These are phyloP conservation scores for Microsporum canis DNA, from an alignment of 2,329 filamentous ascomycete species.

Conservation along the genomic window DNA sequence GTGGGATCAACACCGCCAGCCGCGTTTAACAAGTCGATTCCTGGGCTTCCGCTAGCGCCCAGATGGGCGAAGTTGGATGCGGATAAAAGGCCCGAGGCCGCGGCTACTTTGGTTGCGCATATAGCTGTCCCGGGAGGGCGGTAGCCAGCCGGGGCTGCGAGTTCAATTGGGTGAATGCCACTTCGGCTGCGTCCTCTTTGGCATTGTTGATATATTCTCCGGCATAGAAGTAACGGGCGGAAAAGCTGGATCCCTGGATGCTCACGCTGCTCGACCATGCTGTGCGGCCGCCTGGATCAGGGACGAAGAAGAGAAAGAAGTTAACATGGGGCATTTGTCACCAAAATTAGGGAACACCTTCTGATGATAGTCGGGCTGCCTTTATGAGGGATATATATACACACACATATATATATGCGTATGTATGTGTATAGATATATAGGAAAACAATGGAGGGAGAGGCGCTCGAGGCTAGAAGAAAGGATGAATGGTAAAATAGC, in stretches of 20 bases:
- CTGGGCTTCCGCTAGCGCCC: not conserved
- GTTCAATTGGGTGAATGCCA: conserved; percentile 42
- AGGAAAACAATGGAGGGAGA: conserved; percentile 6
- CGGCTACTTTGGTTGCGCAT: conserved; percentile 5
- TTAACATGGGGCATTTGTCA: conserved; percentile 10
- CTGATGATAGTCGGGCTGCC: not conserved
- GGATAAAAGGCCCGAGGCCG: not conserved
- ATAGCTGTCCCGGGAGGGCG: conserved; percentile 14
- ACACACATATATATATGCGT: not conserved
- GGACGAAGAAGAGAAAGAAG: conserved; percentile 12
- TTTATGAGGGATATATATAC: not conserved
- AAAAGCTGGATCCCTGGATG: conserved; percentile 53
- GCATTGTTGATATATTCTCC: conserved; percentile 79
- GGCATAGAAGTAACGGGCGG: conserved; percentile 85
- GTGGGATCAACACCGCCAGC: not conserved
- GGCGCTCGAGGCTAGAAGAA: conserved; percentile 12
- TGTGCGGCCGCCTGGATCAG: conserved; percentile 63
- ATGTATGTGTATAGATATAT: not conserved
- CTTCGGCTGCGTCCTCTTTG: conserved; percentile 81
- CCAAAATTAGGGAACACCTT: conserved; percentile 13
- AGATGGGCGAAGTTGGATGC: not conserved
- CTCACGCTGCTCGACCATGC: conserved; percentile 77
- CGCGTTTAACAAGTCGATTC: not conserved
- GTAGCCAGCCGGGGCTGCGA: conserved; percentile 15
- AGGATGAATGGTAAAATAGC: conserved; percentile 4